Evolutionary conservation across 768 basidiomycete species (phyloP).

Genomic region (Lentinus brumalis): DNA sequence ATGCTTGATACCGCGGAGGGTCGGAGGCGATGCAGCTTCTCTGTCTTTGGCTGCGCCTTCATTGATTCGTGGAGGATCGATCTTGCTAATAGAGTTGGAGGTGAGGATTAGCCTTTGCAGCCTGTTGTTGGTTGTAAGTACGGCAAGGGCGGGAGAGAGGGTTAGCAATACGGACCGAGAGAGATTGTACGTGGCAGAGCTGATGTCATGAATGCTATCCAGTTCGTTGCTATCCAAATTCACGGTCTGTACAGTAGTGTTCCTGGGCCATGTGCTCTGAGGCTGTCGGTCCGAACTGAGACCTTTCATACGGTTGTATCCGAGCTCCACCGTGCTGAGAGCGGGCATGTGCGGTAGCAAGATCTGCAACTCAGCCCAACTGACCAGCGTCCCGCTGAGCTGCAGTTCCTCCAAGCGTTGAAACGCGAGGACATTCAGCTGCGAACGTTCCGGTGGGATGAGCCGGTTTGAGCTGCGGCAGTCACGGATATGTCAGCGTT

Average conservation of each 20-base stretch:
- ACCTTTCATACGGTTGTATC: constrained; percentile 59
- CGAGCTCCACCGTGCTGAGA: constrained; percentile 63
- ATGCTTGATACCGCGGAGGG: constrained; percentile 47
- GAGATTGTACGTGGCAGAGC: constrained; percentile 45
- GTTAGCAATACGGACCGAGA: constrained; percentile 40
- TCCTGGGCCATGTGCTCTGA: constrained; percentile 1
- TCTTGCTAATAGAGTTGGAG: constrained; percentile 55
- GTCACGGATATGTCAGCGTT: constrained; percentile 21
- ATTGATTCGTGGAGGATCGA: constrained; percentile 28
- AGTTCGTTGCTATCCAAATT: constrained; percentile 76
- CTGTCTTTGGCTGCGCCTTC: neutral
- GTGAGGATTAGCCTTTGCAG: constrained; percentile 67
- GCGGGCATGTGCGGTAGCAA: constrained; percentile 54
- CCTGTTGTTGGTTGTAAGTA: constrained; percentile 36
- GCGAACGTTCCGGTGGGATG: constrained; percentile 36
- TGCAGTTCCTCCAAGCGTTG: constrained; percentile 61
- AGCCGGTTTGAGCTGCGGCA: constrained; percentile 68
- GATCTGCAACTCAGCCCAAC: constrained; percentile 68
- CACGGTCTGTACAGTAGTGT: constrained; percentile 45
- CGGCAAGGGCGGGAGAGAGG: constrained; percentile 1
- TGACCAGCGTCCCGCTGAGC: constrained; percentile 70
- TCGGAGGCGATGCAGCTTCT: neutral
- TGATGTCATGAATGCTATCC: constrained; percentile 55
- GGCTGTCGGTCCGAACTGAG: constrained; percentile 24
- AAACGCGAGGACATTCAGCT: constrained; percentile 46